phyloP scores from a whole-genome alignment of 1,284 basidiomycete genomes.

The Kwoniella shivajii region DNA sequence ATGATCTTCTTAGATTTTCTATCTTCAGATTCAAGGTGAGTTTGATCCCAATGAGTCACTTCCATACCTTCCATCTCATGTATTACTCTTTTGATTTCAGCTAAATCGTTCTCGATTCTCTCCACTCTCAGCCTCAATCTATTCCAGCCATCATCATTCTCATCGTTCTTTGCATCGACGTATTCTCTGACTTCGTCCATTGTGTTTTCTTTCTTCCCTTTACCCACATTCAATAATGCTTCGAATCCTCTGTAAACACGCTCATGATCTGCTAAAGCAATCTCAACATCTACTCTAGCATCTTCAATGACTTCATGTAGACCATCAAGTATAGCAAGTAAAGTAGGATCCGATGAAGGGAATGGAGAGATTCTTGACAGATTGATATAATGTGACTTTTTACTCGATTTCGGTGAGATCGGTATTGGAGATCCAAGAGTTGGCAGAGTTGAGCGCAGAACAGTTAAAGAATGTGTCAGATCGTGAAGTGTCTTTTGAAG shows the following conservation, averaged over 20 bases:
- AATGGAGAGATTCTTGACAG: slow-evolving; percentile 31
- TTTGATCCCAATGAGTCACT: slow-evolving; percentile 16
- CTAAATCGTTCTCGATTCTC: slow-evolving; percentile 79
- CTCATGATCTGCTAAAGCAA: slow-evolving; percentile 74
- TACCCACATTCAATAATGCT: slow-evolving; percentile 65
- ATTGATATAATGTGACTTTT: slow-evolving; percentile 17
- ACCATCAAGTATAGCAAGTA: slow-evolving; percentile 65
- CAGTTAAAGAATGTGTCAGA: slow-evolving; percentile 42
- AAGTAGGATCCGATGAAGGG: slow-evolving; percentile 43
- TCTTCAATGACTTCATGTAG: slow-evolving; percentile 81
- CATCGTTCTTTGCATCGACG: slow-evolving; percentile 61
- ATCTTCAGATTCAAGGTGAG: slow-evolving; percentile 8
- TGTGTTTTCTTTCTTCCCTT: slow-evolving; percentile 55
- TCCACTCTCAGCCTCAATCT: slow-evolving; percentile 65
- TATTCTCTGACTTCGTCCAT: slow-evolving; percentile 65
- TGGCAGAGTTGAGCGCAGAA: slow-evolving; percentile 31
- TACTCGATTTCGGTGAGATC: slow-evolving; percentile 1
- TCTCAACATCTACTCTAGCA: slow-evolving; percentile 81
- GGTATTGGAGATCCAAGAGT: slow-evolving; percentile 9
- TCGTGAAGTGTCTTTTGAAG: slow-evolving; percentile 49
- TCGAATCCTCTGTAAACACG: slow-evolving; percentile 71
- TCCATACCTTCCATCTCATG: slow-evolving; percentile 47
- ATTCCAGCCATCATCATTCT: slow-evolving; percentile 55
- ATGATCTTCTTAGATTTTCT: not conserved
- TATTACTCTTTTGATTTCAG: slow-evolving; percentile 52